These are phyloP conservation scores for Drechslerella dactyloides DNA, from an alignment of 2,329 filamentous ascomycete species.

Conservation along the genomic window DNA sequence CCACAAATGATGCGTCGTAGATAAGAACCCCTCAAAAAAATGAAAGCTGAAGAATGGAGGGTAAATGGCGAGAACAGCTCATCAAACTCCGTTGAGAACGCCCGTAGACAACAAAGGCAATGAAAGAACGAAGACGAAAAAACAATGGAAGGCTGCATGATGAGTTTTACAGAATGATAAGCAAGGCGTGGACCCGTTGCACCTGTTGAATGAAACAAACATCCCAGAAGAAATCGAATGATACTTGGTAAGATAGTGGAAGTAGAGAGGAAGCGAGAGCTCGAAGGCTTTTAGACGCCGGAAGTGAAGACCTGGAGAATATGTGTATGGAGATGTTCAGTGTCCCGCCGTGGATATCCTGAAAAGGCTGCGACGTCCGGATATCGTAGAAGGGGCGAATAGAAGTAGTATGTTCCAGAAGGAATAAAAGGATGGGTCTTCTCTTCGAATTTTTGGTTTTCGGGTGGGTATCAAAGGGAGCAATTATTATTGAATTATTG, in stretches of 20 bases:
- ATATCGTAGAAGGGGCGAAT: background rate
- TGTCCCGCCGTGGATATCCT: conserved; percentile 21
- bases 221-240: conserved; percentile 28
- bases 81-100: conserved; percentile 44
- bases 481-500: conserved; percentile 48
- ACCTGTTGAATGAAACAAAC: conserved; percentile 38
- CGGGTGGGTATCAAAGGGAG: conserved; percentile 33
- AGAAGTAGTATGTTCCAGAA: conserved; percentile 30
- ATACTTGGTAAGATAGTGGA: conserved; percentile 28
- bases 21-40: conserved; percentile 5
- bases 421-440: conserved; percentile 23
- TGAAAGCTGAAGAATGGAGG: conserved; percentile 3
- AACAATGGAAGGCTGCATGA: conserved; percentile 18
- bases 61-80: conserved; percentile 7
- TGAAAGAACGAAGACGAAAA: conserved; percentile 1
- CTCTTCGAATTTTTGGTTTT: conserved; percentile 30
- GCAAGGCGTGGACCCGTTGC: conserved; percentile 29
- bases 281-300: conserved; percentile 43
- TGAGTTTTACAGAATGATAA: conserved; percentile 44
- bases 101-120: conserved; percentile 11
- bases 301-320: conserved; percentile 20
- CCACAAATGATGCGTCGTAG: conserved; percentile 32
- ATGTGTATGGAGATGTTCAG: conserved; percentile 16
- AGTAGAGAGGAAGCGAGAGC: conserved; percentile 22
- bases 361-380: conserved; percentile 31